Conservation (phyloP, 2,329 filamentous ascomycete species). For the Trichoderma sp. region DNA sequence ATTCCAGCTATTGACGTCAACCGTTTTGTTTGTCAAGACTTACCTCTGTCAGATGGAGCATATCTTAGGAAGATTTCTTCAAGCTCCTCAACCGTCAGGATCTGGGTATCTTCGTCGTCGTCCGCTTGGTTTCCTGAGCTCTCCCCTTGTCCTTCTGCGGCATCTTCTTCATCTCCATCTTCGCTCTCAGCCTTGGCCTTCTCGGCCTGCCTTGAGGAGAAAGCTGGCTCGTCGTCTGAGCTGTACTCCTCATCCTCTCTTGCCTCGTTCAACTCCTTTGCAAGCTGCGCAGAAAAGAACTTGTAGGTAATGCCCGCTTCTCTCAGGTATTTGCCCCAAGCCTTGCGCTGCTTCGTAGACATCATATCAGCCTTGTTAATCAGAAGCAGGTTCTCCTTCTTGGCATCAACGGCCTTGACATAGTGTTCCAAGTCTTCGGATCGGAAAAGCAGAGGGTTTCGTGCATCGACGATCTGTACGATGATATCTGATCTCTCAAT, state of each 20-base stretch:
- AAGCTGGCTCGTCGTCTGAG: slow-evolving; percentile 39
- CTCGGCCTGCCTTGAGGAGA: slow-evolving; percentile 19
- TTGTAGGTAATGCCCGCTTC: slow-evolving; percentile 81
- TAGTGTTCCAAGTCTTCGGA: slow-evolving; percentile 92
- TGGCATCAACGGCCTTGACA: slow-evolving; percentile 85
- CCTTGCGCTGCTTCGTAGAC: slow-evolving; percentile 76
- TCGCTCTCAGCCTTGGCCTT: slow-evolving; percentile 32
- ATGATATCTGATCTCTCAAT: slow-evolving; percentile 95
- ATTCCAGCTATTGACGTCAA: not conserved
- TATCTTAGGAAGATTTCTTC: slow-evolving; percentile 85
- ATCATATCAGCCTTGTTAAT: slow-evolving; percentile 99
- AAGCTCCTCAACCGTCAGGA: slow-evolving; percentile 89
- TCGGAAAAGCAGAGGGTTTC: slow-evolving; percentile 91
- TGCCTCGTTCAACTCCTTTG: slow-evolving; percentile 84
- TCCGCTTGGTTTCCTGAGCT: slow-evolving; percentile 31
- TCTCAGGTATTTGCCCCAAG: slow-evolving; percentile 87
- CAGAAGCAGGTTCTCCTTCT: slow-evolving; percentile 86
- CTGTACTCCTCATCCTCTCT: slow-evolving; percentile 55
- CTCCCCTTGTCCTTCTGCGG: slow-evolving; percentile 27
- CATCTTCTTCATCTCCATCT: slow-evolving; percentile 32
- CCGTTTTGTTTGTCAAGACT: slow-evolving; percentile 27
- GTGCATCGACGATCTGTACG: slow-evolving; percentile 96
- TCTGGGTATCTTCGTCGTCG: slow-evolving; percentile 66
- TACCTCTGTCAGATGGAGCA: slow-evolving; percentile 56
- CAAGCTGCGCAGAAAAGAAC: slow-evolving; percentile 93